Conservation (phyloP, 495 filamentous ascomycete genomes). For the Aspergillus mulundensis region DNA sequence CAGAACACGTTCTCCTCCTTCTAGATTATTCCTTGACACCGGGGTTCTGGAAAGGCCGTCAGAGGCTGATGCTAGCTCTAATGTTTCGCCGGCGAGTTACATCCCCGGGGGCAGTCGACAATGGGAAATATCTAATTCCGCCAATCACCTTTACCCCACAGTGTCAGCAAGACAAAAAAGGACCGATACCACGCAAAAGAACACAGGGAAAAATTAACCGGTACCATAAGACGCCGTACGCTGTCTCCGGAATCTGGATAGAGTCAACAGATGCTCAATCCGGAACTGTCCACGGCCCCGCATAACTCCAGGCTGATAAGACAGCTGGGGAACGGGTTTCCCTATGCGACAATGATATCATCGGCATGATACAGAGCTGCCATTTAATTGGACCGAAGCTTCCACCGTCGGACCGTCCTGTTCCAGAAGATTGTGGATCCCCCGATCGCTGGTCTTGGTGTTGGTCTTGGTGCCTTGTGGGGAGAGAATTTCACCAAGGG, state of each 20-base stretch:
- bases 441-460: conserved; percentile 32
- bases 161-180: neutral
- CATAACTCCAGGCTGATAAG: conserved; percentile 17
- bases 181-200: neutral
- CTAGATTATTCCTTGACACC: conserved; percentile 3
- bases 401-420: conserved; percentile 15
- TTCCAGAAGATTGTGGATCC: conserved; percentile 45
- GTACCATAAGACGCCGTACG: neutral
- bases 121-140: conserved; percentile 8
- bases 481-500: neutral
- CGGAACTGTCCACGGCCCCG: conserved; percentile 32
- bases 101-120: conserved; percentile 5
- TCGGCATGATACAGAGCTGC: conserved; percentile 20
- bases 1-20: conserved; percentile 1
- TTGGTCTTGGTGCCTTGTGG: conserved; percentile 35
- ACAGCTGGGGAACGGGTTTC: neutral
- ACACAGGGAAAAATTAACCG: neutral
- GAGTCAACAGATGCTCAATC: conserved; percentile 5
- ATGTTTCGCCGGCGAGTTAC: neutral
- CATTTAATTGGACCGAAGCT: conserved; percentile 20
- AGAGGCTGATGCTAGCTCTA: neutral
- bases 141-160: conserved; percentile 1
- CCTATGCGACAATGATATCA: conserved; percentile 33
- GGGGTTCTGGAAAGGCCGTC: neutral
- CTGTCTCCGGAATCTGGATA: neutral